Evolutionary conservation across 2,329 filamentous ascomycete species (phyloP), one percentile per base, ranked within the genome.

Genomic region (Penicillium digitatum): DNA sequence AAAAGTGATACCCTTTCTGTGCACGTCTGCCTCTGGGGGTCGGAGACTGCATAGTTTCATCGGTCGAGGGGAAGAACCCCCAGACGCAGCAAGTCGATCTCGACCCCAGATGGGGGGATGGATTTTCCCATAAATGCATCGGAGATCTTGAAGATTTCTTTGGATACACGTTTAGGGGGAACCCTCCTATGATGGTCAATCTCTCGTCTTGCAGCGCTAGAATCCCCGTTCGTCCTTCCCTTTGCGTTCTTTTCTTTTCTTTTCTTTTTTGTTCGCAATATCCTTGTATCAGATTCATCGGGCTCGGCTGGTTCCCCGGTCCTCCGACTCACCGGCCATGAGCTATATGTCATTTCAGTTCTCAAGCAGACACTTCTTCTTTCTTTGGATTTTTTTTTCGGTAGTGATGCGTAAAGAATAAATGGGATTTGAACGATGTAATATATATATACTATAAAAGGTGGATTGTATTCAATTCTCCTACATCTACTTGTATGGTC

Each of bases 1-100:
- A 72, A 73, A 73, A 73, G 68, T 74, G 72, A 74, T 74, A 74
- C 72, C 72, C 72, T 72, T 70, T 67, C 65, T 69, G 68, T 68
- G 67, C 65, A 69, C 68, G 69, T 74, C 68, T 72, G 68, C 69
- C 69, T 70, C 67, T 60, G 55, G 64, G 68, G 66, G 66, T 68
- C 66, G 65, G 67, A 69, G 65, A 66, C 65, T 70, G 69, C 68
- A 68, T 67, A 69, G 68, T 66, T 71, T 71, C 66, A 66, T 66
- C 62, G 67, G 67, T 66, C 66, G 63, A 67, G 63, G 63, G 65
- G 59, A 57, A 61, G 63, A 63, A 66, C 61, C 63, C 64, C 59
- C 58, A 56, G 59, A 59, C 62, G 60, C 66, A 62, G 63, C 66
- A 65, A 62, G 58, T 59, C 57, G 52, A 59, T 62, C 55, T 65